phyloP scores from a whole-genome alignment of 768 basidiomycete species.

The Scleroderma citrinum region DNA sequence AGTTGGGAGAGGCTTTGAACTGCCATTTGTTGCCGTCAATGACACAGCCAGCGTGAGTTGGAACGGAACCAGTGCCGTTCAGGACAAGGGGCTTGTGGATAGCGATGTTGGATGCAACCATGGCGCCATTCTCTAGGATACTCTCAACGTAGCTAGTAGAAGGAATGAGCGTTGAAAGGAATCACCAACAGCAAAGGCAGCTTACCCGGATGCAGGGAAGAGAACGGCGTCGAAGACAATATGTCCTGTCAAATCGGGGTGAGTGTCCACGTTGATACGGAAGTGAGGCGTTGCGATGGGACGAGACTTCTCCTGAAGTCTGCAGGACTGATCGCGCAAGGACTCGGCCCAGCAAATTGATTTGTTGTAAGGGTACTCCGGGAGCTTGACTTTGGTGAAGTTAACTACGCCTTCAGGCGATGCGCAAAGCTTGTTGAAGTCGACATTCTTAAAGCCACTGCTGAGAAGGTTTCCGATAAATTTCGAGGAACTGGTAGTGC shows the following conservation, averaged over 20 bases:
- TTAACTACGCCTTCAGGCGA: constrained; percentile 14
- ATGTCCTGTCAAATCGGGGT: constrained; percentile 38
- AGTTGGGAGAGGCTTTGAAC: constrained; percentile 22
- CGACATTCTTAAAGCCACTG: constrained; percentile 24
- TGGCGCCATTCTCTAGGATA: constrained; percentile 30
- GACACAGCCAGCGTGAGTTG: constrained; percentile 20
- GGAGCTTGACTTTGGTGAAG: constrained; percentile 22
- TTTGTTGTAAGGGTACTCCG: constrained; percentile 27
- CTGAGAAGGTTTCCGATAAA: constrained; percentile 26
- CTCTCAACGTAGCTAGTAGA: constrained; percentile 22
- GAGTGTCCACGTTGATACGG: constrained; percentile 28
- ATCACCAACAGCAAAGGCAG: constrained; percentile 17
- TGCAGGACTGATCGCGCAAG: constrained; percentile 15
- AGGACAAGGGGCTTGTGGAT: constrained; percentile 28
- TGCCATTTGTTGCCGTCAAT: constrained; percentile 25
- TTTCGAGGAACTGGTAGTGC: constrained; percentile 27
- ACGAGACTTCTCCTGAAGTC: constrained; percentile 23
- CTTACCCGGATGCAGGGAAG: constrained; percentile 41
- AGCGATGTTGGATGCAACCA: constrained; percentile 20
- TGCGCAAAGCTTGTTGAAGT: constrained; percentile 24
- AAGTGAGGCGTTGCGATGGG: constrained; percentile 33
- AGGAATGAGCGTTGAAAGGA: not conserved
- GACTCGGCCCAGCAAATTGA: constrained; percentile 24
- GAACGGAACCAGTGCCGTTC: constrained; percentile 2
- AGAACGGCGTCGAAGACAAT: constrained; percentile 40